Base-by-base conservation (phyloP, 805 yeast species). In the Candida nitratophila region DNA sequence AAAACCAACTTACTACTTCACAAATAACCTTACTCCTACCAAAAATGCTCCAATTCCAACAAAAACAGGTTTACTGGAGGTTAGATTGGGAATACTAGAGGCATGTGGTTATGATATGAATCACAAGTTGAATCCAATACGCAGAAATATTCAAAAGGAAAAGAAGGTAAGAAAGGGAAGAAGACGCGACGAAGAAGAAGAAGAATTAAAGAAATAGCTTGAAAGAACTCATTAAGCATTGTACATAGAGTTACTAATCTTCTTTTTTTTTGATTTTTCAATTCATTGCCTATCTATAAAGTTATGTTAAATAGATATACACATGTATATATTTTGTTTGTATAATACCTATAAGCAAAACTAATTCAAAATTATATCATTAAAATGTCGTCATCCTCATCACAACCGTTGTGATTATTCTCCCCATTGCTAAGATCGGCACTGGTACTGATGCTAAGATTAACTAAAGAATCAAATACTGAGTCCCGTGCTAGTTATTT, bases 51-150 rank as follows among this genome's bases (percentile, higher is more conserved):
- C 6, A 5, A 11, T 39, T 10, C 14, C 11, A 16, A 7, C 5
- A 11, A 64, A 82, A 47, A 66, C 69, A 41, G 91, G 90, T 1
- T 66, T 78, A 29, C 70, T 69, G 41, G 77, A 74, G 36, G 54
- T 83, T 12, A 62, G 87, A 42, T 55, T 57, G 21, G 65, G 74
- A 1, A 71, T 83, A 1, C 55, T 81, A 21, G 74, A 78, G 48
- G 65, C 76, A 24, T 78, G 85, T 57, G 81, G 78, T 1, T 54
- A 68, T 39, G 33, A 45, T 2, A 33, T 46, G 12, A 42, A 42
- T 15, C 27, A 41, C 2, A 35, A 26, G 15, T 38, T 53, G 38
- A 47, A 27, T 22, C 56, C 59, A 15, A 46, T 41, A 16, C 29
- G 16, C 3, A 44, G 41, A 29, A 47, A 46, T 27, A 48, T 43